Evolutionary conservation across 257 asterid genomes (phyloP), one percentile per base, ranked within the genome.

Genomic region (Salvia miltiorrhiza): DNA sequence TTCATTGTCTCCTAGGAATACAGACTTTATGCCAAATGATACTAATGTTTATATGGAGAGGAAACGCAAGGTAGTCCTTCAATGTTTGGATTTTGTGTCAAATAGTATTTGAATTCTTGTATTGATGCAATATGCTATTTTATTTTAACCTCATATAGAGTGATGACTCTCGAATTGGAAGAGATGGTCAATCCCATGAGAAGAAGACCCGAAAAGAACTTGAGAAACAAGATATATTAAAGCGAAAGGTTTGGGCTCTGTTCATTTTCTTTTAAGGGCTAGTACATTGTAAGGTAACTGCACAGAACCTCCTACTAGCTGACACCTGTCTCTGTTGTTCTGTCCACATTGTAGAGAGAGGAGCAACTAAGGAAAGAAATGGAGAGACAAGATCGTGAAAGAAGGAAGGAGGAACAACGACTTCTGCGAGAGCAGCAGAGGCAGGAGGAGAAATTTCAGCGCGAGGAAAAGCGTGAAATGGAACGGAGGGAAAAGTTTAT

Each of bases 401-500:
- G 92, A 63, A 79, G 75, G 77, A 94, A 91, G 78, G 99, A 94
- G 75, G 97, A 91, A 71, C 91, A 74, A 77, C 80, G 90, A 73
- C 65, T 94, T 64, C 74, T 94, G 77, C 81, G 96, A 21, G 99
- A 94, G 73, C 92, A 78, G 73, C 99, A 91, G 78, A 85, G 67
- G 79, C 88, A 76, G 87, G 98, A 91, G 81, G 99, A 94, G 82
- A 90, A 85, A 65, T 83, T 57, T 79, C 99, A 86, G 84, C 98
- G 99, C 2, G 99, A 94, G 83, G 98, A 94, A 78, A 89, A 56
- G 79, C 99, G 98, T 80, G 99, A 94, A 84, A 84, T 89, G 93
- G 98, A 91, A 78, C 84, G 99, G 74, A 84, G 98, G 78, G 97
- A 94, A 77, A 94, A 70, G 71, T 87, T 89, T 75, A 77, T 94